Percentiles rank a stretch among this genome's conserved stretches.
These are phyloP conservation scores for Periconia sp. DNA, from an alignment of 2,329 filamentous ascomycete genomes.

Conservation along the genomic window DNA sequence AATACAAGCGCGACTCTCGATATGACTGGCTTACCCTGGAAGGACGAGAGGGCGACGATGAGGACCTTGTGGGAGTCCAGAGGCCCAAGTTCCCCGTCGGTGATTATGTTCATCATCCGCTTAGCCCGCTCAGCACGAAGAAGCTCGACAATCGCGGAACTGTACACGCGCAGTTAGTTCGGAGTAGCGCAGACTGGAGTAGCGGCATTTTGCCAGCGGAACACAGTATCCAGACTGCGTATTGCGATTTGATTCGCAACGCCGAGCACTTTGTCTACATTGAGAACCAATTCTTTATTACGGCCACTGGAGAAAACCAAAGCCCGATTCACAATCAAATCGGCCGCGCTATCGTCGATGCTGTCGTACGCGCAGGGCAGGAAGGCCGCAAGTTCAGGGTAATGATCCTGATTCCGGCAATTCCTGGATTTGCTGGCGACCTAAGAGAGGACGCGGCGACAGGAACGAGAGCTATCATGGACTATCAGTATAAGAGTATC, in stretches of 20 bases:
- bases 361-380: conserved; percentile 78
- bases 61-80: conserved; percentile 87
- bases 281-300: conserved; percentile 96
- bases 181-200: conserved; percentile 92
- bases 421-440: conserved; percentile 94
- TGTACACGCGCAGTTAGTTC: conserved; percentile 82
- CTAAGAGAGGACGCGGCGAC: conserved; percentile 80
- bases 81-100: conserved; percentile 88
- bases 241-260: conserved; percentile 81
- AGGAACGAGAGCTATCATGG: conserved; percentile 91
- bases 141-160: conserved; percentile 66
- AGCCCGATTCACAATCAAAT: conserved; percentile 86
- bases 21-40: conserved; percentile 87
- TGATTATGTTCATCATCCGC: conserved; percentile 82
- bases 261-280: conserved; percentile 96
- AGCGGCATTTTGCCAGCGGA: conserved; percentile 81
- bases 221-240: conserved; percentile 86
- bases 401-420: conserved; percentile 87
- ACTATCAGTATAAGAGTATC: conserved; percentile 97
- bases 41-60: conserved; percentile 76
- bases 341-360: conserved; percentile 88
- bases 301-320: conserved; percentile 85
- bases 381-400: conserved; percentile 88
- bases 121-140: conserved; percentile 72
- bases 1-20: conserved; percentile 86